Evolutionary conservation across 1,139 yeast genomes (phyloP), one percentile per base, ranked within the genome.

Genomic region (Entelexis paramagnoliae): DNA sequence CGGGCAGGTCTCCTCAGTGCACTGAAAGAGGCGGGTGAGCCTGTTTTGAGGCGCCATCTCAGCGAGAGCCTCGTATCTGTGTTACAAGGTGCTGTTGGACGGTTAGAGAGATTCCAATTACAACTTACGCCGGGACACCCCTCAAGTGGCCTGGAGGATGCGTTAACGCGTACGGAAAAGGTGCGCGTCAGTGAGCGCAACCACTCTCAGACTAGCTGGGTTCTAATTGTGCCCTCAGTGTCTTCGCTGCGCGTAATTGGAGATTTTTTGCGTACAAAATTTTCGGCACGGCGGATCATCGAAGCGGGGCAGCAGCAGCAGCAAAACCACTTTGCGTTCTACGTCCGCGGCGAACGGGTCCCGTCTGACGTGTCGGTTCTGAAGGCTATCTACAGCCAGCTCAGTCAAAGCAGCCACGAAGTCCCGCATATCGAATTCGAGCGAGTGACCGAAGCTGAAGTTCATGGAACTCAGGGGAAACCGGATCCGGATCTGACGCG

Each of bases 331-430:
- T 29, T 83, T 50, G 85, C 82, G 57, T 88, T 88, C 63, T 69
- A 71, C 7, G 68, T 82, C 24, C 74, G 80, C 56, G 88, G 77
- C 14, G 80, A 80, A 55, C 71, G 69, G 0, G 72, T 87, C 22
- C 83, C 89, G 1, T 71, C 72, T 34, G 88, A 81, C 53, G 79
- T 85, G 3, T 85, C 96, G 0, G 75, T 89, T 3, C 83, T 81
- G 66, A 95, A 94, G 4, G 95, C 91, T 0, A 71, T 86, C 8
- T 24, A 34, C 10, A 19, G 17, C 24, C 47, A 44, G 47, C 33
- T 42, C 8, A 42, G 32, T 10, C 30, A 20, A 13, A 24, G 14
- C 29, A 30, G 32, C 36, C 36, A 42, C 16, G 20, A 32, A 3
- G 20, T 14, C 3, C 46, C 46, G 9, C 46, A 42, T 3, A 11